phyloP scores from a whole-genome alignment of 441 rosid species.

The Adansonia gregorii region DNA sequence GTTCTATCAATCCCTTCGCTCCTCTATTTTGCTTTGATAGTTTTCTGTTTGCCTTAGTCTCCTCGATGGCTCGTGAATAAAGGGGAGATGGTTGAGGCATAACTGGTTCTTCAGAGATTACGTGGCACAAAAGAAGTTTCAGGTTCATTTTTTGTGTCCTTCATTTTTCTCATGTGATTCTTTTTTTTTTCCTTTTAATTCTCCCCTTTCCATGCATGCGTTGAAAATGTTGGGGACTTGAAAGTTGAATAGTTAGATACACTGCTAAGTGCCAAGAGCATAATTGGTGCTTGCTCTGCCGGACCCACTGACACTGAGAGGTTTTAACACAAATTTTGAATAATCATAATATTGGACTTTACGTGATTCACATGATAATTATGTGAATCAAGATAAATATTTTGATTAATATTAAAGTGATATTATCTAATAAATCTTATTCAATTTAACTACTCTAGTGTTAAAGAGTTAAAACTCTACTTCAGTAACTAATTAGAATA shows the following conservation, averaged over 20 bases:
- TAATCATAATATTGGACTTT: neutral
- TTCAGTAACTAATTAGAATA: too few species aligned
- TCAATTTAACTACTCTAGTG: too few species aligned
- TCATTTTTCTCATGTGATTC: neutral
- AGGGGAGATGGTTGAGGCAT: constrained; percentile 71
- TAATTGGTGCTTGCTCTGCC: neutral
- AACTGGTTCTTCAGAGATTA: constrained; percentile 63
- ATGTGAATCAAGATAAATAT: too few species aligned
- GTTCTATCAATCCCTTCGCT: constrained; percentile 69
- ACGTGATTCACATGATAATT: too few species aligned
- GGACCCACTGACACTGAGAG: neutral
- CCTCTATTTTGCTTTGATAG: constrained; percentile 49
- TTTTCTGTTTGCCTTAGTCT: constrained; percentile 73
- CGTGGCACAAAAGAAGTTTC: constrained; percentile 78
- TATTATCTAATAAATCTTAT: too few species aligned
- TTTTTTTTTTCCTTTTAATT: neutral
- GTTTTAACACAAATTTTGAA: neutral
- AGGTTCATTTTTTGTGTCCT: constrained; percentile 40
- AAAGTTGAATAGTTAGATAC: neutral
- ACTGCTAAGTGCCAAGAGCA: neutral
- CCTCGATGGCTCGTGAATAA: constrained; percentile 85
- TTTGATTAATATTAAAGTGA: too few species aligned
- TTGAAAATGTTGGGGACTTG: neutral
- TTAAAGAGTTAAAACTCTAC: too few species aligned
- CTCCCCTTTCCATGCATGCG: neutral